Evolutionary conservation across 495 filamentous ascomycete species (phyloP).

Genomic region (Aspergillus campestris): DNA sequence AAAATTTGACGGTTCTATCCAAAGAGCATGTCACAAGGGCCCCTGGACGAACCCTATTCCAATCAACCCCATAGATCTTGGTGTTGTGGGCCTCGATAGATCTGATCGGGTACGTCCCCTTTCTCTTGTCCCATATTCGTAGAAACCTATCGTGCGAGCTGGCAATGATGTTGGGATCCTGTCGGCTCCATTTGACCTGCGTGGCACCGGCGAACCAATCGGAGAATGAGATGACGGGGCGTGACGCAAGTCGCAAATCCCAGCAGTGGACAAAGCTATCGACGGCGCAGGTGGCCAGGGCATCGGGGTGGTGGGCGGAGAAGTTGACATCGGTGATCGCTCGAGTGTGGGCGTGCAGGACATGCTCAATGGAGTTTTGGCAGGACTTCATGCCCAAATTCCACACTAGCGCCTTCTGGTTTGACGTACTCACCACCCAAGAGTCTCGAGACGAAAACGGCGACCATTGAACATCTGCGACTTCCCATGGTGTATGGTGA

Average conservation of each 20-base stretch:
- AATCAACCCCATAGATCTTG: constrained; percentile 94
- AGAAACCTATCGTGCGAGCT: constrained; percentile 84
- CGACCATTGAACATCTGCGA: constrained; percentile 98
- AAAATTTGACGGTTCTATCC: constrained; percentile 90
- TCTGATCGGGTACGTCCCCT: constrained; percentile 66
- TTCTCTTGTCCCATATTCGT: constrained; percentile 85
- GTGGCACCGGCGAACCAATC: constrained; percentile 95
- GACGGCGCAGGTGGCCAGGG: constrained; percentile 82
- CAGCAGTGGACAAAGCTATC: constrained; percentile 92
- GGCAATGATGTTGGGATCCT: constrained; percentile 75
- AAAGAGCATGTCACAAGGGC: constrained; percentile 80
- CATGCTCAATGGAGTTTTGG: constrained; percentile 74
- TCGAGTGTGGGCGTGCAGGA: constrained; percentile 79
- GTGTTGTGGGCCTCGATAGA: constrained; percentile 87
- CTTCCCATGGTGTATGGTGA: constrained; percentile 86
- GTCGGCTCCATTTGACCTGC: constrained; percentile 92
- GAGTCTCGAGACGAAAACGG: constrained; percentile 82
- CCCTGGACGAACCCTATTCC: constrained; percentile 68
- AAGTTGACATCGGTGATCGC: constrained; percentile 98
- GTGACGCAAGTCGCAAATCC: constrained; percentile 73
- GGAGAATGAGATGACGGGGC: constrained; percentile 72
- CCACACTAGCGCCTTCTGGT: constrained; percentile 93
- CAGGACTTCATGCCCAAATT: constrained; percentile 71
- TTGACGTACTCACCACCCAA: constrained; percentile 90
- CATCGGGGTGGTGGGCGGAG: constrained; percentile 82